Evolutionary conservation across 345 rosid genomes (phyloP).

Genomic region (Raphanus sativus): DNA sequence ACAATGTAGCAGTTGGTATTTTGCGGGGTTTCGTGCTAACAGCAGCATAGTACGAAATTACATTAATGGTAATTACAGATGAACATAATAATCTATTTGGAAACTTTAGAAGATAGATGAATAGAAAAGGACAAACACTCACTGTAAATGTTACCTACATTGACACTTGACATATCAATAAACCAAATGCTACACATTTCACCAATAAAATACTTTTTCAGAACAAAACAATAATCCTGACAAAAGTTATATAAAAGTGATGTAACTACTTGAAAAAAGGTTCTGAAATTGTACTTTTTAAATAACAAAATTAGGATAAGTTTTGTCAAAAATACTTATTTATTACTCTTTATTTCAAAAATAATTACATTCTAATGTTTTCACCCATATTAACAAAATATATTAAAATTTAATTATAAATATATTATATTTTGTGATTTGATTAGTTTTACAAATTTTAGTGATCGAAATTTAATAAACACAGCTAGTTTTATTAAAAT

Average conservation of each 20-base stretch:
- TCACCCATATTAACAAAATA: too few relatives aligned
- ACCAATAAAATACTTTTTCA: constrained; percentile 18
- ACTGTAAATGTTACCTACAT: constrained; percentile 24
- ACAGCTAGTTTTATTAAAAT: too few relatives aligned
- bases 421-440: too few relatives aligned
- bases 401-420: too few relatives aligned
- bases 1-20: constrained; percentile 8
- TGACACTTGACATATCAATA: constrained; percentile 35
- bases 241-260: neutral
- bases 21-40: constrained; percentile 1
- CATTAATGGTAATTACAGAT: neutral
- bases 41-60: neutral
- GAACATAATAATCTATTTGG: neutral
- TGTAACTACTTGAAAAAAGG: constrained; percentile 6
- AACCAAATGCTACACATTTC: constrained; percentile 8
- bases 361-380: too few relatives aligned
- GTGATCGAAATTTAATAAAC: too few relatives aligned
- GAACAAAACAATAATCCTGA: constrained; percentile 29
- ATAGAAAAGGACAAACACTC: constrained; percentile 34
- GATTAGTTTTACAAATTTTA: too few relatives aligned
- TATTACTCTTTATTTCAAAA: neutral
- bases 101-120: neutral
- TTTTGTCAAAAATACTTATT: neutral
- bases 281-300: constrained; percentile 1
- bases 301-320: neutral